Conservation (phyloP, 352 stramenopile genomes). For the Aphanomyces stellatus region DNA sequence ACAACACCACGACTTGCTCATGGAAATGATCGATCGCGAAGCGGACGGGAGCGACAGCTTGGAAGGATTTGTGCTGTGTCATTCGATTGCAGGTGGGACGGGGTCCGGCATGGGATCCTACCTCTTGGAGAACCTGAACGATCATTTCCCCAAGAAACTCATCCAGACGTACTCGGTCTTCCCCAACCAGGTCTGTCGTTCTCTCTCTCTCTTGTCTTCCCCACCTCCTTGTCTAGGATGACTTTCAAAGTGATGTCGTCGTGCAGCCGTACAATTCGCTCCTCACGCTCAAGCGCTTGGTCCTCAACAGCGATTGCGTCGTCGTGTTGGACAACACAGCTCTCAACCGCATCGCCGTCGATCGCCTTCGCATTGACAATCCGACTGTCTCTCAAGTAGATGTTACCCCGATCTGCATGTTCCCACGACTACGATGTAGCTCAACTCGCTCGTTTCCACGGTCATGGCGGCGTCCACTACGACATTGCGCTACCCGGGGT, state of each 20-base stretch:
- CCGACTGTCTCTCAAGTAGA: conserved; percentile 87
- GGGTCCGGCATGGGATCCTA: conserved; percentile 99
- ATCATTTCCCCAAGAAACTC: conserved; percentile 99
- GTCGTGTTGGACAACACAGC: conserved; percentile 99
- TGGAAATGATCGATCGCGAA: conserved; percentile 99
- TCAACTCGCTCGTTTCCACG: conserved; percentile 98
- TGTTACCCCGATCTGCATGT: neutral
- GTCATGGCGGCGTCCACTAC: conserved; percentile 99
- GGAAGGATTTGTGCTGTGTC: conserved; percentile 97
- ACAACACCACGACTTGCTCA: conserved; percentile 94
- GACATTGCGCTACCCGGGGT: conserved; percentile 94
- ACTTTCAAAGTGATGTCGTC: conserved; percentile 94
- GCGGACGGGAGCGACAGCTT: conserved; percentile 91
- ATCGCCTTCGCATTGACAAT: conserved; percentile 94
- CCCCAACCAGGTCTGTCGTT: conserved; percentile 84
- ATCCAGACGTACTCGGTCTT: conserved; percentile 99
- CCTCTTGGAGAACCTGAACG: conserved; percentile 98
- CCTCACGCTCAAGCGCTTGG: conserved; percentile 97
- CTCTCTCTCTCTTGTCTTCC: neutral
- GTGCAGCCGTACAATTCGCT: conserved; percentile 99
- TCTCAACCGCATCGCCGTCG: conserved; percentile 94
- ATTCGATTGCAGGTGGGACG: conserved; percentile 98
- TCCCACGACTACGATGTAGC: conserved; percentile 26
- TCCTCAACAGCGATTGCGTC: conserved; percentile 97
- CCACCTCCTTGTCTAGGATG: conserved; percentile 26